Conservation (phyloP, 257 asterid genomes). For the Capsicum chinense region DNA sequence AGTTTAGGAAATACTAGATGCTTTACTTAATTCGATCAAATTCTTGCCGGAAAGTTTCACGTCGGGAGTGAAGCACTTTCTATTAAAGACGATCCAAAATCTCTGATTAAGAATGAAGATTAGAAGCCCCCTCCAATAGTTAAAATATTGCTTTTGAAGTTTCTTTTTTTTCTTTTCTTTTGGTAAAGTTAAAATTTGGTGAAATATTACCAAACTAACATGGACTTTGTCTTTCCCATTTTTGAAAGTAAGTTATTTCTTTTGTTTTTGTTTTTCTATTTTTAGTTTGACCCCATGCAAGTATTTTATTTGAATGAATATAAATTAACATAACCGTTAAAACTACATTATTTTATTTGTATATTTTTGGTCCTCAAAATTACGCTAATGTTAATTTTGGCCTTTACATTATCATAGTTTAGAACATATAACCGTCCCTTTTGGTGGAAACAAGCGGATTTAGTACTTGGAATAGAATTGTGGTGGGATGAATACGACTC, state of each 20-base stretch:
- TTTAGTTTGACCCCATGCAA: not conserved
- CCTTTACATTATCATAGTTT: not conserved
- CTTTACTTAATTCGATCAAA: not conserved
- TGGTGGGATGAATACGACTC: not conserved
- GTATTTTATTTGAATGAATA: not conserved
- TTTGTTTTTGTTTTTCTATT: not conserved
- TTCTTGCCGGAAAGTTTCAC: accelerated
- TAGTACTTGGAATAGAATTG: not conserved
- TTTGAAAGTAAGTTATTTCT: not conserved
- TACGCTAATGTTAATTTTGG: not conserved
- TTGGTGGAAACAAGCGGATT: not conserved
- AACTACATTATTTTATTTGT: not conserved
- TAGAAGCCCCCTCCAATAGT: not conserved
- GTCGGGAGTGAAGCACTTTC: not conserved
- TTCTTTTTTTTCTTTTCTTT: not conserved
- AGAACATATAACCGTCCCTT: not conserved
- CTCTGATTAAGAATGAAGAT: not conserved
- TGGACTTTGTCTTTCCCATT: not conserved
- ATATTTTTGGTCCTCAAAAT: not conserved
- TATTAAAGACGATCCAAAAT: not conserved
- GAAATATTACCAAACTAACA: conserved; percentile 4
- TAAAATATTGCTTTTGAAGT: conserved; percentile 19
- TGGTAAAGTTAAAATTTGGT: not conserved
- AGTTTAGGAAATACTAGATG: no score
- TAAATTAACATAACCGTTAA: not conserved